A percentile compares a stretch with the other conserved stretches of the same genome.
These are phyloP conservation scores for Trichoderma sp. DNA, from an alignment of 2,329 filamentous ascomycete genomes.

Conservation along the genomic window DNA sequence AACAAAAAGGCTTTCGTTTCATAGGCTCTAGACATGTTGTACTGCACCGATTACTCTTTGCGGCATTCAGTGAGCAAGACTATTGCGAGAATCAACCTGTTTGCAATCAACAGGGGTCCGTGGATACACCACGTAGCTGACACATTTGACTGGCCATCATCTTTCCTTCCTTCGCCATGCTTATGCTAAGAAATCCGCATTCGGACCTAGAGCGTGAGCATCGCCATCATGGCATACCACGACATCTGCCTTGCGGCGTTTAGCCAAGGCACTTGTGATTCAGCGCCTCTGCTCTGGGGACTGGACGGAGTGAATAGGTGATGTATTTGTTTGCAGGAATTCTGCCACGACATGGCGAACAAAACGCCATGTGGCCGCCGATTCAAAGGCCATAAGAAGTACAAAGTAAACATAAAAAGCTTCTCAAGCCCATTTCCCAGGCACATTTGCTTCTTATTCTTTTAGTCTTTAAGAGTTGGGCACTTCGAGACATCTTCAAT, in stretches of 20 bases:
- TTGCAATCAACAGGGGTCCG: background rate
- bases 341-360: background rate
- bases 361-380: background rate
- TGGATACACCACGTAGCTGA: background rate
- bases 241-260: background rate
- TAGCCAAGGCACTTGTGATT: background rate
- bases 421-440: background rate
- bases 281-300: background rate
- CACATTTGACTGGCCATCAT: background rate
- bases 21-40: background rate
- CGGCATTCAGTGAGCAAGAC: background rate
- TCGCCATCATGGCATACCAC: background rate
- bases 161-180: background rate
- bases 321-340: background rate
- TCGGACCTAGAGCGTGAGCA: background rate
- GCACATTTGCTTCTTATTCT: background rate
- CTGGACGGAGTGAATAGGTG: background rate
- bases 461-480: background rate
- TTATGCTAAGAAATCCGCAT: background rate
- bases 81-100: background rate
- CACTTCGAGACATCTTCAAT: background rate
- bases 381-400: background rate
- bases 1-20: background rate
- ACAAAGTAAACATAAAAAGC: conserved; percentile 10
- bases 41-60: background rate